These are phyloP conservation scores for Salicornia ramosissima DNA, from an alignment of 148 eudicot species.

Conservation along the genomic window DNA sequence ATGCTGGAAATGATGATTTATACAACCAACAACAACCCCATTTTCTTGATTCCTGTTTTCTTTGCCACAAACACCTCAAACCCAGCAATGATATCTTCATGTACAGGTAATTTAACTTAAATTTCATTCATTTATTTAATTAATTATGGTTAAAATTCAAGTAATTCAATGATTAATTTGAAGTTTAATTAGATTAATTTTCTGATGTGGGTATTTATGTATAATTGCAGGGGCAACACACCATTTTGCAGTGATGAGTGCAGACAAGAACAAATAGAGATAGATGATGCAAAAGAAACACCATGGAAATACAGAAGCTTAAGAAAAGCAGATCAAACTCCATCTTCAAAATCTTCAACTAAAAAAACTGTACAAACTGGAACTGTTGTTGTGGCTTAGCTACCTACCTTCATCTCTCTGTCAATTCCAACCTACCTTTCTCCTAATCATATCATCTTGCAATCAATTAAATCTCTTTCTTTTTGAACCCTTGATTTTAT, in stretches of 20 bases:
- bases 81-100: conserved; percentile 70
- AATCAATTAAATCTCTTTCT: too few species aligned
- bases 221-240: conserved; percentile 66
- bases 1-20: conserved; percentile 43
- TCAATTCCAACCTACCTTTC: background rate
- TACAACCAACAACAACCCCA: conserved; percentile 37
- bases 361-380: conserved; percentile 27
- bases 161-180: too few species aligned
- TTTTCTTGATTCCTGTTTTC: conserved; percentile 77
- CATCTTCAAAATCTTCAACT: conserved; percentile 23
- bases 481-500: background rate
- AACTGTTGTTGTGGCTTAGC: conserved; percentile 26
- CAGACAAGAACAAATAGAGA: conserved; percentile 78
- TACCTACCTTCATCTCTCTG: background rate
- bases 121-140: too few species aligned
- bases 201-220: conserved; percentile 2
- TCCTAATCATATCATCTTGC: background rate
- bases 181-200: too few species aligned
- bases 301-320: conserved; percentile 32
- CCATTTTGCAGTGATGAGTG: conserved; percentile 89
- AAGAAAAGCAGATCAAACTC: conserved; percentile 21
- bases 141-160: too few species aligned
- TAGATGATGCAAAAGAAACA: conserved; percentile 51
- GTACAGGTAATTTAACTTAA: conserved; percentile 58
- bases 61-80: conserved; percentile 55